Conservation (phyloP, 139 green algal genomes). For the Coelastrella sp. region DNA sequence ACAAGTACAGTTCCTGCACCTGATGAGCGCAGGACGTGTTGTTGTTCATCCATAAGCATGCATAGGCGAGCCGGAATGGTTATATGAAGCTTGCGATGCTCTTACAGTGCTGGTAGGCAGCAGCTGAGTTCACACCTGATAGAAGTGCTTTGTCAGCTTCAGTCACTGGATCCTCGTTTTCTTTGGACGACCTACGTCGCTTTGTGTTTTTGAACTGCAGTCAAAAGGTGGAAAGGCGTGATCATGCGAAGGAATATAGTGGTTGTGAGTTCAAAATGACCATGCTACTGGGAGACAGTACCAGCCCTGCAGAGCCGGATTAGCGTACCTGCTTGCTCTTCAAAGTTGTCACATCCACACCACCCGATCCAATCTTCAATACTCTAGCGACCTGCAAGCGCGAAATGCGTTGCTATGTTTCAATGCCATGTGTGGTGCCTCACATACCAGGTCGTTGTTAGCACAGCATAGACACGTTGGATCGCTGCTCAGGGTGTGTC, state of each 20-base stretch:
- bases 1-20: too few relatives aligned
- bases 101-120: background rate
- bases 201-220: background rate
- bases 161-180: background rate
- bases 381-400: background rate
- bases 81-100: background rate
- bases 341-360: background rate
- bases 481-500: background rate
- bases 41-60: background rate
- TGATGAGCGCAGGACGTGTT: too few relatives aligned
- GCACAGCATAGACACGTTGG: too few relatives aligned
- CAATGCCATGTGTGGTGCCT: background rate
- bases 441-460: background rate
- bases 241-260: background rate
- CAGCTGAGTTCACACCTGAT: background rate
- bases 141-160: background rate
- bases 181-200: background rate
- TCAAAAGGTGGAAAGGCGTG: background rate
- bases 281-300: background rate
- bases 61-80: background rate
- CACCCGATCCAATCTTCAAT: background rate
- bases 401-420: background rate
- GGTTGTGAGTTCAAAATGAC: background rate
- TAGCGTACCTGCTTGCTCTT: conserved; percentile 21
- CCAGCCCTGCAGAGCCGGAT: background rate